A percentile compares a stretch with the other conserved stretches of the same genome.
phyloP scores from a whole-genome alignment of 1,284 basidiomycete species.

The Sporisorium scitamineum region DNA sequence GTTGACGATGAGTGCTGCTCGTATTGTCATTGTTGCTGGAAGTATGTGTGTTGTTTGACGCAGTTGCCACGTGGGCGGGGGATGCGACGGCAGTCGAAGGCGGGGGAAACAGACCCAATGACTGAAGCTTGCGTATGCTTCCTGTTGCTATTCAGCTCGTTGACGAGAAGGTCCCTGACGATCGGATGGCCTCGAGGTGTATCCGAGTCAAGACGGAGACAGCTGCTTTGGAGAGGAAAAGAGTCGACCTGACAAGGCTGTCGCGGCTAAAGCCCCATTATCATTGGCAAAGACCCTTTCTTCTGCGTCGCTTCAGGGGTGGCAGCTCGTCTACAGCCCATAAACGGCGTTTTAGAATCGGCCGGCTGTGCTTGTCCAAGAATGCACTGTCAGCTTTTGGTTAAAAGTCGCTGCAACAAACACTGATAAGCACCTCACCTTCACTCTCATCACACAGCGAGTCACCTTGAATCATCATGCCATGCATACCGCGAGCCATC shows the following conservation, averaged over 20 bases:
- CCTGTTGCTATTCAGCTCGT: neutral
- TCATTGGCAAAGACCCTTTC: no score
- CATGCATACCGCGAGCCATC: neutral
- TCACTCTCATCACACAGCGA: neutral
- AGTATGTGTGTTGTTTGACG: neutral
- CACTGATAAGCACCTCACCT: neutral
- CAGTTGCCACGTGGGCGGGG: neutral
- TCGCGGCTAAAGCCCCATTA: no score
- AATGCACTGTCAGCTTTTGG: neutral
- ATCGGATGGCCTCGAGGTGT: neutral
- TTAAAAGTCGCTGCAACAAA: neutral
- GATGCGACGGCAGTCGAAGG: no score
- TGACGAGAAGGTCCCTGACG: neutral
- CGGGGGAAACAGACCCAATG: no score
- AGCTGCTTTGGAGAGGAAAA: no score
- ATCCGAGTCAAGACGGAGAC: no score
- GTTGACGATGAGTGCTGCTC: constrained; percentile 86
- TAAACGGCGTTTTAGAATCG: no score
- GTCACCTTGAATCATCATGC: neutral
- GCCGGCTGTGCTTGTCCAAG: neutral
- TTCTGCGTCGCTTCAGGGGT: no score
- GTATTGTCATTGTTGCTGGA: constrained; percentile 77
- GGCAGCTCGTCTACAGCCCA: no score
- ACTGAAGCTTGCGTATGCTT: neutral
- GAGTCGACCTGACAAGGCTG: no score